Conservation (phyloP, 305 asterid species). For the Rubia peregrina region DNA sequence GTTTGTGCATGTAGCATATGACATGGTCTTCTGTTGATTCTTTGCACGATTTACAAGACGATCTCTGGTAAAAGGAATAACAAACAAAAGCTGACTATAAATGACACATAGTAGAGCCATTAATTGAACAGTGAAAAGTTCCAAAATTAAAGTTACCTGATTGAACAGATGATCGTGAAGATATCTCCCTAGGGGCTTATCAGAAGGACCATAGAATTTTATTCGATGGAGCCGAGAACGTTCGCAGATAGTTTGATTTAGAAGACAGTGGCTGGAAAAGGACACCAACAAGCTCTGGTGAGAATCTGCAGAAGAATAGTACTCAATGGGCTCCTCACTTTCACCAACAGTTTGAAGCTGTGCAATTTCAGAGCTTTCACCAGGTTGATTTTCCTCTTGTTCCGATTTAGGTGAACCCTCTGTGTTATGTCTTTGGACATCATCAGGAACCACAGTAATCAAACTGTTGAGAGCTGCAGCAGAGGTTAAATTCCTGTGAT, state of each 20-base stretch:
- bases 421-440: slow-evolving; percentile 17
- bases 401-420: slow-evolving; percentile 21
- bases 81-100: slow-evolving; percentile 3
- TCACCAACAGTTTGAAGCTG: slow-evolving; percentile 29
- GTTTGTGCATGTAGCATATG: slow-evolving; percentile 77
- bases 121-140: background rate
- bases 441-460: slow-evolving; percentile 24
- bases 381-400: slow-evolving; percentile 35
- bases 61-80: slow-evolving; percentile 44
- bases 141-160: slow-evolving; percentile 44
- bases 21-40: slow-evolving; percentile 84
- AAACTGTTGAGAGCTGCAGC: slow-evolving; percentile 37
- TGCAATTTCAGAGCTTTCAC: slow-evolving; percentile 31
- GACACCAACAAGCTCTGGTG: slow-evolving; percentile 80
- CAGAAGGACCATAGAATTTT: slow-evolving; percentile 74
- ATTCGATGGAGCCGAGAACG: slow-evolving; percentile 72
- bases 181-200: slow-evolving; percentile 92
- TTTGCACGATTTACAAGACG: slow-evolving; percentile 70
- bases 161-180: slow-evolving; percentile 76
- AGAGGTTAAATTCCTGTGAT: slow-evolving; percentile 20
- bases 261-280: slow-evolving; percentile 74
- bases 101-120: slow-evolving; percentile 7
- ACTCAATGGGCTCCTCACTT: slow-evolving; percentile 37
- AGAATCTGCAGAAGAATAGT: slow-evolving; percentile 42
- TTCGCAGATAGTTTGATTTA: slow-evolving; percentile 68